Evolutionary conservation across 129 eudicot genomes (phyloP), one percentile per base, ranked within the genome.

Genomic region (Tagetes erecta): DNA sequence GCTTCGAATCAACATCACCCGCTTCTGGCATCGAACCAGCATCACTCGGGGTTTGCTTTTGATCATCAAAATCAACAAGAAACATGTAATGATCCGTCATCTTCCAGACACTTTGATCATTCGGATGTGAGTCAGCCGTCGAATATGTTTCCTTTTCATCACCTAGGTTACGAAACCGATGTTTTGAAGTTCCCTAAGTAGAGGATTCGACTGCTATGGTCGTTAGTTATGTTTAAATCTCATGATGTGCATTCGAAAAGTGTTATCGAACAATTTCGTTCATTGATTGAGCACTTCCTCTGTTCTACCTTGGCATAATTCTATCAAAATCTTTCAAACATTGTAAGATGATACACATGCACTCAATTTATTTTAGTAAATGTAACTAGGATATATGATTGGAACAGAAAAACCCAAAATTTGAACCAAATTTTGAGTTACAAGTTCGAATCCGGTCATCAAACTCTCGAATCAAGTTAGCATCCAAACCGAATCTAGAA

Each of bases 11-110:
- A 84, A 45, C 84, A 83, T 76, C 84, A 70, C 47, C 9, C 68
- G 89, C 87, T 93, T 35, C 78, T 93, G 42, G 87, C 90, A 14
- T 76, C 91, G 0, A 84, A 89, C 73, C 96, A 84, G 40, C 84
- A 83, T 76, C 84, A 70, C 47, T 6, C 68, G 31, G 83, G 70
- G 3, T 37, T 79, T 66, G 9, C 65, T 41, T 74, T 80, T 47
- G 80, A 75, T 80, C 75, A 65, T 65, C 76, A 72, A 1, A 55
- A 57, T 49, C 73, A 88, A 9, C 89, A 83, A 72, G 66, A 72
- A 37, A 80, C 76, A 63, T 49, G 53, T 44, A 72, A 77, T 33
- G 80, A 78, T 42, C 79, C 73, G 52, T 74, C 86, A 58, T 74
- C 79, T 13, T 83, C 84, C 34, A 89, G 80, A 52, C 82, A 68